Conservation (phyloP, 495 filamentous ascomycete genomes). For the Podospora conica region DNA sequence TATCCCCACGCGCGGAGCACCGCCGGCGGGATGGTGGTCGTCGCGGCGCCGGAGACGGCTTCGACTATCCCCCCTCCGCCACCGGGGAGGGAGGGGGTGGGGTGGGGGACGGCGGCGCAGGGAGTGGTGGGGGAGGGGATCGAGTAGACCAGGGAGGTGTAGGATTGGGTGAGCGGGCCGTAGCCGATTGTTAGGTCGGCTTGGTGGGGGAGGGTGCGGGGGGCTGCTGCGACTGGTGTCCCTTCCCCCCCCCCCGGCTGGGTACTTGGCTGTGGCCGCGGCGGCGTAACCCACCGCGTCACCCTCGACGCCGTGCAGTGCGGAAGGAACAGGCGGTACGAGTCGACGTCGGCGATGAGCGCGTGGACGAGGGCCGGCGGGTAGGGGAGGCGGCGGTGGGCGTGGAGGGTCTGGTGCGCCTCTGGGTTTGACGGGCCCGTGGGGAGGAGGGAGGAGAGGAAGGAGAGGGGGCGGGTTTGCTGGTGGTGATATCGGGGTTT, state of each 20-base stretch:
- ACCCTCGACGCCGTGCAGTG: constrained; percentile 71
- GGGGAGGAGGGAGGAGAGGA: constrained; percentile 16
- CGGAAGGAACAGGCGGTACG: constrained; percentile 77
- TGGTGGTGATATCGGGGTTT: not conserved
- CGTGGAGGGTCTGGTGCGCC: constrained; percentile 50
- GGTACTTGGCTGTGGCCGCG: constrained; percentile 10
- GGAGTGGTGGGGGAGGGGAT: constrained; percentile 66
- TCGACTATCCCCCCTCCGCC: constrained; percentile 63
- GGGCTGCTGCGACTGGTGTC: constrained; percentile 16
- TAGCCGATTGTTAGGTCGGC: constrained; percentile 81
- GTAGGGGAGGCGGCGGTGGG: constrained; percentile 76
- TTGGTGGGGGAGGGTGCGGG: constrained; percentile 54
- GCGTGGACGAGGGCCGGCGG: constrained; percentile 61
- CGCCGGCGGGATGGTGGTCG: constrained; percentile 33
- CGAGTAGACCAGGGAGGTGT: constrained; percentile 71
- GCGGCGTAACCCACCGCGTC: constrained; percentile 46
- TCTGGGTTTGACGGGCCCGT: not conserved
- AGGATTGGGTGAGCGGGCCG: constrained; percentile 72
- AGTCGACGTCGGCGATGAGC: constrained; percentile 76
- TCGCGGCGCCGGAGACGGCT: constrained; percentile 61
- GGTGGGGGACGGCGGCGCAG: constrained; percentile 74
- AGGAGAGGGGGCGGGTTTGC: constrained; percentile 1
- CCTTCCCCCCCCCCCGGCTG: too few relatives aligned
- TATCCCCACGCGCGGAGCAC: constrained; percentile 35
- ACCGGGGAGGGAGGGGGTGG: constrained; percentile 66